Base-by-base conservation (phyloP, 495 filamentous ascomycete genomes). In the Trichoderma reesei region DNA sequence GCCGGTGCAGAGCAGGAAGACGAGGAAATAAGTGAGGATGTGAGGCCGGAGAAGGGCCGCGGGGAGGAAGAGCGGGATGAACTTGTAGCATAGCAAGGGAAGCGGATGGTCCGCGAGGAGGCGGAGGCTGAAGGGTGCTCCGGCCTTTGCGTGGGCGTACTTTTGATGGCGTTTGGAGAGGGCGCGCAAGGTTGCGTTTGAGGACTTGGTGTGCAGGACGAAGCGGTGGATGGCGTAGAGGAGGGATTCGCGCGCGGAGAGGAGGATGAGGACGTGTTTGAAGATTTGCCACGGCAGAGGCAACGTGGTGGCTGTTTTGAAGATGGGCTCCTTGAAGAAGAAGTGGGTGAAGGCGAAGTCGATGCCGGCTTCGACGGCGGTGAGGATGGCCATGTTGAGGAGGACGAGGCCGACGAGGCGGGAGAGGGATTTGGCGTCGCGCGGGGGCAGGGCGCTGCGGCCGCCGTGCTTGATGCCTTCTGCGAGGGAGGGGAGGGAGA, bases 221-320 rank as follows among this genome's bases (percentile, higher is more conserved):
- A 82, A 86, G 60, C 89, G 86, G 76, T 95, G 90, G 68, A 90
- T 78, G 65, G 81, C 78, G 73, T 96, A 96, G 13, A 88, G 78
- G 0, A 75, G 71, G 5, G 80, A 75, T 65, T 93, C 90, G 39
- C 82, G 70, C 3, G 72, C 73, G 20, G 83, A 68, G 36, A 85
- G 78, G 9, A 94, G 69, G 0, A 80, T 63, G n/a, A 85, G 73
- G 70, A 96, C 88, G 65, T 88, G 76, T 33, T 90, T 75, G 16
- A 82, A 73, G 65, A 90, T 76, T 48, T 79, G 75, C 78, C 78
- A 80, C 4, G 77, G 77, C 7, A 79, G 65, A 0, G 78, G 79
- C n/a, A 78, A 68, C 31, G 75, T 73, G 2, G 75, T 75, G 38
- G 74, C 72, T 9, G 77, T 78, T 60, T 72, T 72, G 72, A 80